Evolutionary conservation across 495 filamentous ascomycete species (phyloP), one percentile per base, ranked within the genome.

Genomic region (Lophiotrema nucula): DNA sequence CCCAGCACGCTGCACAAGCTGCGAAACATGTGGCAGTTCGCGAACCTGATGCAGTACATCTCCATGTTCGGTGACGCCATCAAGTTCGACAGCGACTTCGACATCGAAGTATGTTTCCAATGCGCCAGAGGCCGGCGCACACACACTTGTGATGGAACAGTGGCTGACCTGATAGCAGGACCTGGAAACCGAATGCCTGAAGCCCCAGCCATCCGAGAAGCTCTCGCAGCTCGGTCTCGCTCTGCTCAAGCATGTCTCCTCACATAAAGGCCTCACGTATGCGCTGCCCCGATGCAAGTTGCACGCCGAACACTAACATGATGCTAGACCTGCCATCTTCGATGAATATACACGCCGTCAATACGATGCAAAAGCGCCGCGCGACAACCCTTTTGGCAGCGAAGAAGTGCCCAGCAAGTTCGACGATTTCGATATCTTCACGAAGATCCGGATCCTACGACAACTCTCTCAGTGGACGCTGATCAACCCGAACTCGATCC

Each of bases 311-410:
- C 48, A 22, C 43, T 48, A 33, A 66, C 53, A 58, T 10, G 8
- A 3, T 15, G 37, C 3, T 60, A 97, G 92, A 2, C 84, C 78
- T 22, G 92, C 92, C 6, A 83, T 92, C 43, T 97, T 97, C 62
- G 90, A 97, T 69, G 91, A 97, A 69, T 95, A 97, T 58, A 89
- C 92, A 43, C 84, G 90, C 60, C 84, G 90, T 48, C 92, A 97
- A 72, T 98, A 90, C 73, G 74, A 88, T 62, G 84, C 84, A 24
- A 95, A 91, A 75, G 88, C 89, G 2, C 86, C 90, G 24, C 61
- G 81, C 12, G 77, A 82, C 23, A 97, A 97, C 65, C 92, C 92
- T 1, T 97, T 96, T 65, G 92, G 92, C 10, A 78, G 81, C 18
- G 88, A 86, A 3, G 90, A 95, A 67, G 71, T 73, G 8, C 84